Base-by-base conservation (phyloP, 1,139 yeast genomes). In the Blastobotrys raffinosifermentans region DNA sequence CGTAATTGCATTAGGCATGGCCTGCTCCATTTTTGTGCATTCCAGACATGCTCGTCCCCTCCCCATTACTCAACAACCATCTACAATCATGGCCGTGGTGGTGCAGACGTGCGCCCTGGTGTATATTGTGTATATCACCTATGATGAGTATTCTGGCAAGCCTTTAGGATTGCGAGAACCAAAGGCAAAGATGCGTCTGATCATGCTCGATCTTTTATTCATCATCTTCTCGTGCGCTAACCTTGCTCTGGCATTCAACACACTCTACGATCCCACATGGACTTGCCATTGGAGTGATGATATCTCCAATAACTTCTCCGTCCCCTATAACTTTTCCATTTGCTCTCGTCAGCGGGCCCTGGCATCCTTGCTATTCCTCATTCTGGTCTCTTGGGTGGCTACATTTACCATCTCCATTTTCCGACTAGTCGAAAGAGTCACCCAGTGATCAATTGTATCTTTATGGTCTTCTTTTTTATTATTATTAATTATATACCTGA, bases 191-290 rank as follows among this genome's bases (percentile, higher is more conserved):
- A 74, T 89, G 70, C 71, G 86, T 52, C 71, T 87, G 41, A 70
- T 75, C 38, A 68, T 87, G 71, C 67, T 86, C 47, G 98, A 91
- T 55, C 66, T 89, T 34, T 64, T 89, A 25, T 86, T 91, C 60
- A 85, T 91, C 46, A 86, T 91, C n/a, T 84, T 89, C 54, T 78
- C 89, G n/a, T 77, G 94, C 34, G 96, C 96, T 2, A 89, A 87
- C 57, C 62, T 89, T 42, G 77, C 96, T 5, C 69, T 91, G 35
- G 77, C 96, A 2, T 87, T 87, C 62, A 81, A 86, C 56, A 80
- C 96, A 1, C 66, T 89, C 38, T 83, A 68, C 57, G 96, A 86
- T 57, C 70, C 71, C 34, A 72, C 77, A 49, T 89, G 96, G 96
- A 89, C 85, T 5, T 89, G 96, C 58, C 50, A 41, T 26, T 19